Base-by-base conservation (phyloP, 306 rosid species). In the Casuarina equisetifolia region DNA sequence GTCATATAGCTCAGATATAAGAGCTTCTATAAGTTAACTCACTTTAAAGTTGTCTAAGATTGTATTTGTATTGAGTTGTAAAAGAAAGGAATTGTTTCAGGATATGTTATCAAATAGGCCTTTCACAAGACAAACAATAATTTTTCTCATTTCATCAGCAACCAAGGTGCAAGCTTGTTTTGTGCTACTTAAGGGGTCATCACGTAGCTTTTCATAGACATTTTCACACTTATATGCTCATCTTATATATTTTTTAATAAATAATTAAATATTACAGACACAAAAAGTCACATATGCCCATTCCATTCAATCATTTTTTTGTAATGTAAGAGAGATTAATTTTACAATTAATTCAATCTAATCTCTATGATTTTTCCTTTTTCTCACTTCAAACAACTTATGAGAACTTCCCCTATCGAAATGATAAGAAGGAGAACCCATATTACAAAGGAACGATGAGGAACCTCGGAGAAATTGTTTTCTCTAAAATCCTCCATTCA, bases 371-470 rank as follows among this genome's bases (percentile, higher is more conserved):
- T n/a, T 69, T 36, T 44, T 78, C n/a, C 39, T 58, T 62, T 83
- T 16, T 80, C 76, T 67, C 68, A 11, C 49, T 77, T 73, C 92
- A 94, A 97, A 92, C 98, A 20, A 95, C 98, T n/a, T 95, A 95
- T 15, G 98, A 95, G 85, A 95, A 91, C 82, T 95, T 95, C 76
- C 89, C 97, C 11, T 91, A 86, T 78, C 96, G 89, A 76, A 92
- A 95, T 69, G 93, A 89, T 77, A 92, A 81, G 80, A 95, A 88
- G 82, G 88, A 89, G 85, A 95, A 92, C 70, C 97, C 97, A 67
- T 88, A 86, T 88, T 84, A 89, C 72, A 79, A 35, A 80, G 98
- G 97, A 84, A 68, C 66, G 17, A 38, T 36, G 6, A 57, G 73
- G 67, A 95, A 95, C 82, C 52, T 91, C 5, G 61, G 1, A 39